These are phyloP conservation scores for Penicillium sp. DNA, from an alignment of 2,329 filamentous ascomycete genomes.

Conservation along the genomic window DNA sequence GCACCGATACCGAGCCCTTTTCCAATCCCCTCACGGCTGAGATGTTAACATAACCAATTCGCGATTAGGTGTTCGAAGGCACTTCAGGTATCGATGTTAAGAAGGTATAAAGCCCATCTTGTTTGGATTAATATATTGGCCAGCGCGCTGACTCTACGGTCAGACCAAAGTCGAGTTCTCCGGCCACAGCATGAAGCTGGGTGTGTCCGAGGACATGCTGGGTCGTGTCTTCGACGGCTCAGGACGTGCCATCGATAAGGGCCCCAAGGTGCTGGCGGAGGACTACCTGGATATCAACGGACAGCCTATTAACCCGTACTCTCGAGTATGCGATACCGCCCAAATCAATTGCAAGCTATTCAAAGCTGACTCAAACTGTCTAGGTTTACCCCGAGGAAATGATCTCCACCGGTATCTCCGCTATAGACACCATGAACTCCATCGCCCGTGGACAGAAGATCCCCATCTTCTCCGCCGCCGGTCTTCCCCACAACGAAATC, in stretches of 20 bases:
- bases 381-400: constrained; percentile 99
- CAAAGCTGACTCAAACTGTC: constrained; percentile 24
- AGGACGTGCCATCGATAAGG: constrained; percentile 97
- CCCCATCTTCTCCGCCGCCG: constrained; percentile 96
- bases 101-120: constrained; percentile 66
- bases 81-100: constrained; percentile 98
- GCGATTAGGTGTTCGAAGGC: constrained; percentile 86
- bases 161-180: constrained; percentile 98
- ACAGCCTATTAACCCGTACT: constrained; percentile 97
- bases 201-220: constrained; percentile 99
- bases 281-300: constrained; percentile 99
- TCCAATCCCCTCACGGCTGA: constrained; percentile 15
- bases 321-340: constrained; percentile 66
- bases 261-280: constrained; percentile 95
- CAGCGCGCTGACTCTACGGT: constrained; percentile 25
- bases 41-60: constrained; percentile 32
- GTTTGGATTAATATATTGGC: not conserved
- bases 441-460: constrained; percentile 99
- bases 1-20: not conserved
- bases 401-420: constrained; percentile 99
- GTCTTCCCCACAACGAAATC: constrained; percentile 99
- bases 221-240: constrained; percentile 99
- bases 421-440: constrained; percentile 97
- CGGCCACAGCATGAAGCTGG: constrained; percentile 95
- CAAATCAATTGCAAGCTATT: not conserved